These are phyloP conservation scores for Globisporangium nodosum DNA, from an alignment of 352 stramenopile genomes.

Conservation along the genomic window DNA sequence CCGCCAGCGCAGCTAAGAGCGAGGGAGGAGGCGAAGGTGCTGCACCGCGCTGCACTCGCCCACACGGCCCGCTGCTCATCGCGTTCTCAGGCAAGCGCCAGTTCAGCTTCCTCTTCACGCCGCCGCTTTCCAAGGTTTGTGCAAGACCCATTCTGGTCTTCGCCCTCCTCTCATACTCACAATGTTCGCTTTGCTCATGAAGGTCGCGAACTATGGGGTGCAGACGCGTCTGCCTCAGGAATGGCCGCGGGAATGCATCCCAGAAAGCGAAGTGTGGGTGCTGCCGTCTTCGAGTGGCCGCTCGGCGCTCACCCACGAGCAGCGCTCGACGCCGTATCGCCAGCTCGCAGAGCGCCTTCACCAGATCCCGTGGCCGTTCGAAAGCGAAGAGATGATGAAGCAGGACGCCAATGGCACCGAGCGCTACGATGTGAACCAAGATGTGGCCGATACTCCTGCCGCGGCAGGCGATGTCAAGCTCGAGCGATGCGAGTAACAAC, in stretches of 20 bases:
- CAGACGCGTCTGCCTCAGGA: slow-evolving; percentile 53
- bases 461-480: no score
- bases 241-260: slow-evolving; percentile 59
- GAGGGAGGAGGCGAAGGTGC: no score
- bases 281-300: slow-evolving; percentile 79
- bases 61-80: slow-evolving; percentile 64
- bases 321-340: slow-evolving; percentile 64
- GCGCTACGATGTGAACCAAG: neutral
- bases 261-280: slow-evolving; percentile 75
- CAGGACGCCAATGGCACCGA: neutral
- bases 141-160: neutral
- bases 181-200: neutral
- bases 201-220: slow-evolving; percentile 52
- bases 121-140: slow-evolving; percentile 47
- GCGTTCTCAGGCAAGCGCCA: slow-evolving; percentile 86
- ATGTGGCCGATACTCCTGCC: no score
- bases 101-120: slow-evolving; percentile 79
- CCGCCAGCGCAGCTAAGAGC: no score
- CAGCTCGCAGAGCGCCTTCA: slow-evolving; percentile 60
- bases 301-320: slow-evolving; percentile 70
- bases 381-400: slow-evolving; percentile 1
- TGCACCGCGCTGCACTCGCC: slow-evolving; percentile 20
- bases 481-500: no score
- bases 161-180: no score
- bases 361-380: slow-evolving; percentile 39